Evolutionary conservation across 495 filamentous ascomycete genomes (phyloP), one percentile per base, ranked within the genome.

Genomic region (Amphirosellinia nigrospora): DNA sequence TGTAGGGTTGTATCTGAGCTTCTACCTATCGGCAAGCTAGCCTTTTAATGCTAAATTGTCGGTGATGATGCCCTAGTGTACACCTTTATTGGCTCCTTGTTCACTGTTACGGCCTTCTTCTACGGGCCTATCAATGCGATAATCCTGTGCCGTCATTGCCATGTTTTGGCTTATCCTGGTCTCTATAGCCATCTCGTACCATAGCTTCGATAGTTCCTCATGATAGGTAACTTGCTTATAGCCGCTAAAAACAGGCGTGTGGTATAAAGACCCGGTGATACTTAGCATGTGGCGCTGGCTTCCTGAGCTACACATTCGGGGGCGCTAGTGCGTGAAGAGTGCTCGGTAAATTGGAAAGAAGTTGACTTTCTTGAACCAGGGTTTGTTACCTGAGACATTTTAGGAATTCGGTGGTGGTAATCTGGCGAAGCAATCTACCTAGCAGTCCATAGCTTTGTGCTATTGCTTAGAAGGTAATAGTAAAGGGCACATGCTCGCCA

Each of bases 401-500:
- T n/a, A n/a, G n/a, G n/a, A n/a, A n/a, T n/a, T n/a, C n/a, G n/a
- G n/a, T n/a, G n/a, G n/a, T n/a, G n/a, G n/a, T n/a, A n/a, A n/a
- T n/a, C n/a, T n/a, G n/a, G n/a, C n/a, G n/a, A n/a, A n/a, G n/a
- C 11, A 21, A 56, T 56, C 11, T 30, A 30, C 30, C 32, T 59
- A 23, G 32, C 19, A 23, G 30, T n/a, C 16, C 15, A 1, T 36
- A 4, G 19, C 39, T 45, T 23, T 30, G 11, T 23, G 46, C 36
- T 28, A 28, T 23, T 7, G 9, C 36, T 60, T 10, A 32, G 58
- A 16, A 61, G 21, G n/a, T 41, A 41, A 61, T 61, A 7, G 39
- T 45, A 63, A 63, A 43, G 60, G 60, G 23, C 60, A 46, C 34
- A 36, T 36, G 34, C 10, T 16, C 13, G 26, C n/a, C 21, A 61